Conservation (phyloP, 495 filamentous ascomycete species). For the Talaromyces trachyspermus region DNA sequence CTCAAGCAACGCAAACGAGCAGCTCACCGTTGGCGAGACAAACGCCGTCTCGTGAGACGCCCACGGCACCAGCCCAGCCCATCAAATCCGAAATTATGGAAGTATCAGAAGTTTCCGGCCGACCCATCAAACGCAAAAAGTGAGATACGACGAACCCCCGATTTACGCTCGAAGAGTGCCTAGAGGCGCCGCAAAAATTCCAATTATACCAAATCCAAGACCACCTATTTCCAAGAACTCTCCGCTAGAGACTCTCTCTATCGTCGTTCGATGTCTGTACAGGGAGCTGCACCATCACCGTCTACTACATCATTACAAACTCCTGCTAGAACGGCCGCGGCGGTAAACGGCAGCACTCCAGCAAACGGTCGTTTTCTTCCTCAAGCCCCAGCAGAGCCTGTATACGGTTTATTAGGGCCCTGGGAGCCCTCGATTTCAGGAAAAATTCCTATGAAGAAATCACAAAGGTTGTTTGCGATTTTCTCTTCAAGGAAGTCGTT, state of each 20-base stretch:
- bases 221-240: conserved; percentile 30
- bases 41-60: conserved; percentile 12
- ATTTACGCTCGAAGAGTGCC: conserved; percentile 37
- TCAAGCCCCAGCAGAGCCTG: conserved; percentile 9
- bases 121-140: conserved; percentile 28
- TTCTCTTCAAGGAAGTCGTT: conserved; percentile 64
- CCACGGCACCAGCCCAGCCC: neutral
- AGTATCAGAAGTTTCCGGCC: conserved; percentile 4
- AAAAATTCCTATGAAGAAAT: conserved; percentile 60
- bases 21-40: conserved; percentile 23
- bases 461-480: conserved; percentile 62
- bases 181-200: conserved; percentile 29
- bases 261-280: conserved; percentile 17
- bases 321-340: conserved; percentile 5
- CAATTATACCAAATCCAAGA: conserved; percentile 29
- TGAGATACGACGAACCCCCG: conserved; percentile 38
- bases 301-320: conserved; percentile 16
- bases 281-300: conserved; percentile 14
- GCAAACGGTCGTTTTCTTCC: conserved; percentile 12
- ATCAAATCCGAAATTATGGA: conserved; percentile 4
- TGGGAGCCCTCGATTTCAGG: conserved; percentile 73
- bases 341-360: conserved; percentile 10
- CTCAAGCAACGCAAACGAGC: conserved; percentile 16
- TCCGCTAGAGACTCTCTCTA: conserved; percentile 14
- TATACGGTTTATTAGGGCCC: conserved; percentile 40